Base-by-base conservation (phyloP, 177 flowering plant genomes). In the Vitis hybrid region DNA sequence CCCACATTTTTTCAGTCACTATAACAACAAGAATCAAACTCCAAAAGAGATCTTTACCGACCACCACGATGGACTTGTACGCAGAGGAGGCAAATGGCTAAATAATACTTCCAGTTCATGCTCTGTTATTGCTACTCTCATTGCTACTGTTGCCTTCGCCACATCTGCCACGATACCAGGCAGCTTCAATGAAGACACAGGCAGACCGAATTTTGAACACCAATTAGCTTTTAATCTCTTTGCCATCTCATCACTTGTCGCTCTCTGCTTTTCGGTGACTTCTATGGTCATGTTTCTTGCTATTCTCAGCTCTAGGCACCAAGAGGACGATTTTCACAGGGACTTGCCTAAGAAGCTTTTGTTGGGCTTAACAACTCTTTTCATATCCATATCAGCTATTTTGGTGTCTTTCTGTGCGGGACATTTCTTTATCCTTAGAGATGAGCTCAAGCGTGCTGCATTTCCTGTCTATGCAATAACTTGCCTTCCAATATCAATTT, bases 241-340 rank as follows among this genome's bases (percentile, higher is more conserved):
- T 51, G 78, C 85, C 11, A 61, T 84, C 18, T 49, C 84, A 0
- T 80, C 85, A 0, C 80, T 82, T 0, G 56, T 82, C 0, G 83
- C 84, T 0, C 85, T 84, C 48, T 80, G 78, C 73, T 80, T 71
- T 74, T 84, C 87, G 0, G 77, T 84, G 32, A 84, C 84, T 0
- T 5, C 82, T 1, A 20, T 82, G 3, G 54, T 84, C 49, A 70
- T 82, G 74, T 84, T 84, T 65, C 79, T 84, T 0, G 41, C 84
- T 1, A 80, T 84, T n/a, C 72, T 82, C n/a, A 84, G 85, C 0
- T 82, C 85, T 1, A 60, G 85, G 2, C 53, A 69, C 68, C 77
- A 78, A 65, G 75, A 65, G 58, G 72, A 67, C 11, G 87, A 82
- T n/a, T 84, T 82, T 32, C 60, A 14, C 2, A 48, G 12, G 12